Conservation (phyloP, 2,329 filamentous ascomycete species). For the Ophiocordyceps camponoti-leonardi region DNA sequence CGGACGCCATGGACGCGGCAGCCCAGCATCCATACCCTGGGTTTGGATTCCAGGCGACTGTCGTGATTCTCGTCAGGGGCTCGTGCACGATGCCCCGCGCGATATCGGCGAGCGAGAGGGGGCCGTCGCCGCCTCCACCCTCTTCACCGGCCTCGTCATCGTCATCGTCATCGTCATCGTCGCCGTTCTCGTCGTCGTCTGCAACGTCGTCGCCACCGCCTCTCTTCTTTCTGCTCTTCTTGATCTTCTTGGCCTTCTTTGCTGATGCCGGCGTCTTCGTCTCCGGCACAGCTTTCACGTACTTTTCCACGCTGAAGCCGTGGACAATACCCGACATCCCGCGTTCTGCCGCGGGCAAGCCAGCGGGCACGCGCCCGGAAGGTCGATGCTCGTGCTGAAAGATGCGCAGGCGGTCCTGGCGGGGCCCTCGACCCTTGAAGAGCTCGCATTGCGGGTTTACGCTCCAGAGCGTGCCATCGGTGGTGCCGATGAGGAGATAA, state of each 20-base stretch:
- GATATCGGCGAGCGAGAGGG: conserved; percentile 15
- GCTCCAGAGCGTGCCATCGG: conserved; percentile 35
- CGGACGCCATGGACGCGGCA: conserved; percentile 48
- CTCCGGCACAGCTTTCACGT: conserved; percentile 25
- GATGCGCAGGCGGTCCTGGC: conserved; percentile 19
- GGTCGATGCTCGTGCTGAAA: conserved; percentile 37
- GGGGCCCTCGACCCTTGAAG: conserved; percentile 15
- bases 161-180: conserved; percentile 10
- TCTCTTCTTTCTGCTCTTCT: conserved; percentile 8
- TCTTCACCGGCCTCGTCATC: conserved; percentile 7
- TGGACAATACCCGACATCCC: conserved; percentile 33
- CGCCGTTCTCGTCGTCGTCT: conserved; percentile 5
- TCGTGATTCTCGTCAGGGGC: conserved; percentile 42
- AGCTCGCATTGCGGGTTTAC: conserved; percentile 21
- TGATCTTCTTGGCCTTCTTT: conserved; percentile 19
- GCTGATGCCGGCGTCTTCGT: conserved; percentile 17
- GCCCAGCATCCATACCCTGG: conserved; percentile 48
- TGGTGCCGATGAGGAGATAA: conserved; percentile 32
- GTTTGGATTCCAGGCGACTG: conserved; percentile 53
- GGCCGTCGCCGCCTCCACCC: conserved; percentile 12
- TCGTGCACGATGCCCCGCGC: conserved; percentile 38
- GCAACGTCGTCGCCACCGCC: background rate
- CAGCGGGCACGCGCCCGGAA: conserved; percentile 10
- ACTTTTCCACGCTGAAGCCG: conserved; percentile 32
- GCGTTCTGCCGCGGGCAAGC: conserved; percentile 14